Evolutionary conservation across 768 basidiomycete species (phyloP).

Genomic region (Suillus subalutaceus): DNA sequence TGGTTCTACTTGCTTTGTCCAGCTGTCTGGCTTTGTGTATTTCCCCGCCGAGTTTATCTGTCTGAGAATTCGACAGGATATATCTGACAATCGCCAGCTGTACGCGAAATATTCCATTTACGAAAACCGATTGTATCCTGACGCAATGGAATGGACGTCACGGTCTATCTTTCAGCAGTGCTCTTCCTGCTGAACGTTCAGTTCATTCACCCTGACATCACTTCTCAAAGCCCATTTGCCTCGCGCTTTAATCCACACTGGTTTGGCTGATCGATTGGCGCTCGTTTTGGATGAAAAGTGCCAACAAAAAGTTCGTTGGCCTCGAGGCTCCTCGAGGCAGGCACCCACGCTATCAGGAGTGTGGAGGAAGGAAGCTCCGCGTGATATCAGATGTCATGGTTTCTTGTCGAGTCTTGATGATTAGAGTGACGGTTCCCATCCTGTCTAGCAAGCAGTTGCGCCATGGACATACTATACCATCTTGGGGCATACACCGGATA

Average conservation of each 20-base stretch:
- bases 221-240: neutral
- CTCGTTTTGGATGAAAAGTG: conserved; percentile 46
- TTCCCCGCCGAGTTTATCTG: neutral
- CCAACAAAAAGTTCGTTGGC: conserved; percentile 41
- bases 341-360: conserved; percentile 55
- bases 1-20: neutral
- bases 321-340: conserved; percentile 61
- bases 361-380: conserved; percentile 42
- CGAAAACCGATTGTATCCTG: neutral
- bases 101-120: neutral
- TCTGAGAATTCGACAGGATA: neutral
- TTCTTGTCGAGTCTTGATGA: conserved; percentile 28
- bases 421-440: conserved; percentile 18
- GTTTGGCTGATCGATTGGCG: conserved; percentile 35
- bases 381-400: conserved; percentile 46
- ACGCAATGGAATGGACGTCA: neutral
- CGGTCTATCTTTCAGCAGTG: neutral
- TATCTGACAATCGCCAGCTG: neutral
- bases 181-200: neutral
- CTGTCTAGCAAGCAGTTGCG: conserved; percentile 40
- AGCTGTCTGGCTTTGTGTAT: neutral
- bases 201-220: neutral
- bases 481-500: conserved; percentile 50
- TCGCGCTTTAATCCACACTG: neutral
- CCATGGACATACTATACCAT: conserved; percentile 66